Percentiles rank a stretch among this genome's conserved stretches.
phyloP scores from a whole-genome alignment of 73 alveolate species.

The Paramecium primaurelia region DNA sequence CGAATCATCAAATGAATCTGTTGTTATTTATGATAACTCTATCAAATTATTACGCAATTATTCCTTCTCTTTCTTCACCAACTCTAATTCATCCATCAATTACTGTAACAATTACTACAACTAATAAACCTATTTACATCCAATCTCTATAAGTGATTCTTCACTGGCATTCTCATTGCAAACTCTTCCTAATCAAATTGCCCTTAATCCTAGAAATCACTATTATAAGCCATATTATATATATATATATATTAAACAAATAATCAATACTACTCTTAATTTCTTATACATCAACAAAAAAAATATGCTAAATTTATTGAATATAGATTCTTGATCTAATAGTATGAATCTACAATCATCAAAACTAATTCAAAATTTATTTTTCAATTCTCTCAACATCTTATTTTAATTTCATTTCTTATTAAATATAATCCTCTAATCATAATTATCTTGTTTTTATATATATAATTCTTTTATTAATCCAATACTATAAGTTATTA shows the following conservation, averaged over 20 bases:
- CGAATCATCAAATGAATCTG: slow-evolving; percentile 38
- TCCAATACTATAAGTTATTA: too few relatives aligned
- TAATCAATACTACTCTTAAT: not conserved
- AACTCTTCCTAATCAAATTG: slow-evolving; percentile 24
- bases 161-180: slow-evolving; percentile 24
- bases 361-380: too few relatives aligned
- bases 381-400: too few relatives aligned
- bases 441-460: too few relatives aligned
- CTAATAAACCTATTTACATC: not conserved
- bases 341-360: too few relatives aligned
- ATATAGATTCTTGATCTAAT: too few relatives aligned
- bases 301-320: too few relatives aligned
- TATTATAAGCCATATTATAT: slow-evolving; percentile 38
- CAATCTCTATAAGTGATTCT: slow-evolving; percentile 2
- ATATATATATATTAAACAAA: not conserved
- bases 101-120: not conserved
- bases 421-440: too few relatives aligned
- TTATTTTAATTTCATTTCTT: too few relatives aligned
- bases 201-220: not conserved
- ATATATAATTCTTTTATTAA: too few relatives aligned
- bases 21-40: not conserved
- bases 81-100: not conserved
- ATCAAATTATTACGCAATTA: not conserved
- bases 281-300: too few relatives aligned
- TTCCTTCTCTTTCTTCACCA: slow-evolving; percentile 18